These are phyloP conservation scores for Solanum microdontum DNA, from an alignment of 257 asterid species.

Conservation along the genomic window DNA sequence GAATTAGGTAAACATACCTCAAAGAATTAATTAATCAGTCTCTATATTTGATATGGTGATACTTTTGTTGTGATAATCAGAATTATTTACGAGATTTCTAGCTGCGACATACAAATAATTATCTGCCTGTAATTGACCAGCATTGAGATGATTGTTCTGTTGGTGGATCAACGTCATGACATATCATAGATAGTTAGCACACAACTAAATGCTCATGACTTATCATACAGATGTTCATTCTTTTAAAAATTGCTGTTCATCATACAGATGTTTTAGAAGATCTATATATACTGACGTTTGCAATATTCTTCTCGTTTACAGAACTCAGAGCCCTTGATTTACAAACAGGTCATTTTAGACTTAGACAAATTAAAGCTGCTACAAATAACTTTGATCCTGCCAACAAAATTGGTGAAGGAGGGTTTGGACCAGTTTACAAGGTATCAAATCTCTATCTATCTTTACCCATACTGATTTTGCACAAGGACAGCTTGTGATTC, in stretches of 20 bases:
- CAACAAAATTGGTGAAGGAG: too few species aligned
- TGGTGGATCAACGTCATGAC: not conserved
- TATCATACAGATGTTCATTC: not conserved
- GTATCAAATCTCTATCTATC: not conserved
- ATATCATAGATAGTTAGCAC: not conserved
- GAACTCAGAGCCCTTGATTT: constrained; percentile 13
- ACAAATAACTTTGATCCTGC: too few species aligned
- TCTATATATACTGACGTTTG: too few species aligned
- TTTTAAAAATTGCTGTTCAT: too few species aligned
- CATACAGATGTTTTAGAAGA: too few species aligned
- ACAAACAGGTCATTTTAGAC: constrained; percentile 3
- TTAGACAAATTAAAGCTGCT: too few species aligned
- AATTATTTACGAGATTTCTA: not conserved
- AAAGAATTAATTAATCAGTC: not conserved
- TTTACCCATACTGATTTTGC: not conserved
- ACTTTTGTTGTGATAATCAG: not conserved
- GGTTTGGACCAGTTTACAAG: too few species aligned
- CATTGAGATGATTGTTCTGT: not conserved
- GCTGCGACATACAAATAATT: not conserved
- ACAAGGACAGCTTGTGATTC: not conserved
- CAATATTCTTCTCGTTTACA: too few species aligned
- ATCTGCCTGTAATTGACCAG: not conserved
- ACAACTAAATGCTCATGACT: not conserved
- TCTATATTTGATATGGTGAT: not conserved
- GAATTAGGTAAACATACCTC: constrained; percentile 35